These are phyloP conservation scores for Xylona heveae DNA, from an alignment of 495 filamentous ascomycete species.

Conservation along the genomic window DNA sequence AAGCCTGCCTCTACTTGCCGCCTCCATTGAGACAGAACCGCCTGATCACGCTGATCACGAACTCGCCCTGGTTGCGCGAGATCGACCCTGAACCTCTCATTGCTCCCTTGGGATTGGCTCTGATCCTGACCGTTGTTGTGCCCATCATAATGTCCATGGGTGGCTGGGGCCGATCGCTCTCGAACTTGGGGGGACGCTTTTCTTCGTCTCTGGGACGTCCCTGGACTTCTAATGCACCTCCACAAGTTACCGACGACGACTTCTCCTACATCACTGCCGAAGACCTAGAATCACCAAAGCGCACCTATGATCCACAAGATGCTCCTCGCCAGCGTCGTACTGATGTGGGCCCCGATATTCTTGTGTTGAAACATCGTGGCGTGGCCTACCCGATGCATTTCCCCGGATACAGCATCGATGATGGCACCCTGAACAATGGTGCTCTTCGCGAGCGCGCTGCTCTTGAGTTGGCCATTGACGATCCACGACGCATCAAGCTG, in stretches of 20 bases:
- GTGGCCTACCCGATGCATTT: conserved; percentile 59
- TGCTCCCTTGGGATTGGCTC: background rate
- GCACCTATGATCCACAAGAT: conserved; percentile 17
- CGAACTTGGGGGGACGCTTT: conserved; percentile 16
- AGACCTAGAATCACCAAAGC: conserved; percentile 30
- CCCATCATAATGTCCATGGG: conserved; percentile 22
- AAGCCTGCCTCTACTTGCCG: too few relatives aligned
- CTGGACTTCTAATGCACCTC: conserved; percentile 14
- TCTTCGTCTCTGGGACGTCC: conserved; percentile 24
- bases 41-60: too few relatives aligned
- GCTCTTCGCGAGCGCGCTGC: conserved; percentile 45
- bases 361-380: conserved; percentile 52
- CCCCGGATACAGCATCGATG: conserved; percentile 60
- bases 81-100: too few relatives aligned
- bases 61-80: too few relatives aligned
- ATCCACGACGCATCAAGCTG: conserved; percentile 43
- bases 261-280: conserved; percentile 65
- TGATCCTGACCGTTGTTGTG: conserved; percentile 23
- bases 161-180: conserved; percentile 10
- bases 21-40: too few relatives aligned
- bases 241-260: conserved; percentile 52
- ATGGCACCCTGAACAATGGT: conserved; percentile 46
- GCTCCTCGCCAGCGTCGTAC: conserved; percentile 10
- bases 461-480: conserved; percentile 33
- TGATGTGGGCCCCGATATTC: conserved; percentile 37